Evolutionary conservation across 768 basidiomycete species (phyloP).

Genomic region (Suillus tomentosus): DNA sequence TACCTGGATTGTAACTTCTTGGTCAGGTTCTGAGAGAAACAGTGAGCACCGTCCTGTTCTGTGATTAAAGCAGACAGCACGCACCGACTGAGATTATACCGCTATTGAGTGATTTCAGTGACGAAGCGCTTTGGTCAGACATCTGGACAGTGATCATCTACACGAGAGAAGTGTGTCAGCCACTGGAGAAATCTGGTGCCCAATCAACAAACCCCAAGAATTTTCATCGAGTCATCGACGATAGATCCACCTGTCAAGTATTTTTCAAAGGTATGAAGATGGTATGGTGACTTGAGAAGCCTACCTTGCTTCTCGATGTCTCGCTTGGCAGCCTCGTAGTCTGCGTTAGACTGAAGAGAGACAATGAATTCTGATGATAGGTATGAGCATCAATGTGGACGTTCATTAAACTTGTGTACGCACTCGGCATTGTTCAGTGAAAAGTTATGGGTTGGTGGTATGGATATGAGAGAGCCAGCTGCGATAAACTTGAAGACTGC

Average conservation of each 20-base stretch:
- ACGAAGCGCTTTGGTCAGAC: background rate
- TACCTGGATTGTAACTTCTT: background rate
- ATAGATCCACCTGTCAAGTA: background rate
- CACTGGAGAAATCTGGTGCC: background rate
- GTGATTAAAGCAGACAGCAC: background rate
- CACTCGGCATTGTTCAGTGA: constrained; percentile 3
- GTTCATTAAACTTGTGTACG: background rate
- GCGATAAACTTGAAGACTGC: background rate
- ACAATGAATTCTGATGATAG: constrained; percentile 5
- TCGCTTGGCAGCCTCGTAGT: background rate
- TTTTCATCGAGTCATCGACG: background rate
- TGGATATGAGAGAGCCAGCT: background rate
- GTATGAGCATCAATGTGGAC: background rate
- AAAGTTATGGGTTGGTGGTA: background rate
- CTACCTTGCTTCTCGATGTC: background rate
- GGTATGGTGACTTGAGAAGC: background rate
- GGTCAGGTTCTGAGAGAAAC: constrained; percentile 1
- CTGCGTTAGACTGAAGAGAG: background rate
- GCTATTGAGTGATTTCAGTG: background rate
- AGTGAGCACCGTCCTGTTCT: background rate
- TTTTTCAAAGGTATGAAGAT: background rate
- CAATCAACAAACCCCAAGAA: background rate
- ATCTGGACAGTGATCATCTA: constrained; percentile 5
- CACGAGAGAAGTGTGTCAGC: background rate
- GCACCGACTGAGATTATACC: background rate